phyloP scores from a whole-genome alignment of 139 green algal species.

The Auxenochlorella protothecoides region DNA sequence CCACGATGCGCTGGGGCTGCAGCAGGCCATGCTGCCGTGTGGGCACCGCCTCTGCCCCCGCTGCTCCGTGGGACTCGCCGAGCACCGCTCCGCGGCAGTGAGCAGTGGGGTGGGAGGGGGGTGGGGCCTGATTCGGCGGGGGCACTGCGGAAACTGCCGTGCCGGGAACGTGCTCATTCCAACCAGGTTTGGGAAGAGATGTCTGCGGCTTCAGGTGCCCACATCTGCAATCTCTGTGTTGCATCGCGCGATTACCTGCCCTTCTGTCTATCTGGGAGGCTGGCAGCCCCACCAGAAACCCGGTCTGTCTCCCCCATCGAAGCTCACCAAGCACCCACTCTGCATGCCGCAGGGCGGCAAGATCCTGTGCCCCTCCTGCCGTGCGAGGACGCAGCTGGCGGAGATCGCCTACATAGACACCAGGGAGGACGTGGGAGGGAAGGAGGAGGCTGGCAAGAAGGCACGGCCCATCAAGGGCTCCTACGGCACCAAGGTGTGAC shows the following conservation, averaged over 20 bases:
- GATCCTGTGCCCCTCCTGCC: constrained; percentile 66
- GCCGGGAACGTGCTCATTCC: too few species aligned
- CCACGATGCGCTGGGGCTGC: constrained; percentile 36
- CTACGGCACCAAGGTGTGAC: constrained; percentile 67
- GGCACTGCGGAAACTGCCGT: too few species aligned
- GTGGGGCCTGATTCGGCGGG: too few species aligned
- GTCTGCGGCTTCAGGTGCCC: too few species aligned
- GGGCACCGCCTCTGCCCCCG: constrained; percentile 54
- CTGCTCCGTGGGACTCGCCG: constrained; percentile 26
- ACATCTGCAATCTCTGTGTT: too few species aligned
- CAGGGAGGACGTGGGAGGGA: not conserved
- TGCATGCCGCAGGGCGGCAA: not conserved
- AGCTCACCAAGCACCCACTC: not conserved
- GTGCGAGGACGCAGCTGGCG: constrained; percentile 15
- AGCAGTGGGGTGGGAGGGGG: too few species aligned
- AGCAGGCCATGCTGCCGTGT: constrained; percentile 56
- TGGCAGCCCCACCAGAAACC: too few species aligned
- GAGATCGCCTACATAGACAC: constrained; percentile 55
- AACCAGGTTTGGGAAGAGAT: too few species aligned
- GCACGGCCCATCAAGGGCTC: constrained; percentile 35
- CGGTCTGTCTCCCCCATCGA: not conserved
- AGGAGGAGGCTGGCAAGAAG: not conserved
- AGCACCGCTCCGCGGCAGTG: not conserved
- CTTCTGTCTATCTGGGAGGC: too few species aligned
- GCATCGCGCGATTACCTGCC: too few species aligned